Evolutionary conservation across 2,329 filamentous ascomycete genomes (phyloP), one percentile per base, ranked within the genome.

Genomic region (Fusarium guadeloupense): DNA sequence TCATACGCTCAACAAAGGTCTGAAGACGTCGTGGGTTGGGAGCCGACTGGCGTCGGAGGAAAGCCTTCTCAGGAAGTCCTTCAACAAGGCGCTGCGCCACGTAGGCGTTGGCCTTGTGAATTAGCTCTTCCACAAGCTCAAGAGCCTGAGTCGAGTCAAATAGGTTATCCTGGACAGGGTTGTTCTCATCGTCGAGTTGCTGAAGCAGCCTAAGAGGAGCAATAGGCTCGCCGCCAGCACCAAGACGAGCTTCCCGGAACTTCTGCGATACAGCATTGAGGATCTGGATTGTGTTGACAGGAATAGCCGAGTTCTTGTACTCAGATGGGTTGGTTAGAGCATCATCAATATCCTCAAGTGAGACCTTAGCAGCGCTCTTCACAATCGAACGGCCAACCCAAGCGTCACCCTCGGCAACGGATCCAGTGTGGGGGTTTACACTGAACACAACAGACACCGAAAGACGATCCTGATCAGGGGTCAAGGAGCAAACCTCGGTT

Each of bases 121-220:
- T 89, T 47, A 99, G 82, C 80, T 99, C 95, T 76, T 99, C 95
- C 38, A 97, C 92, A 62, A 98, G 86, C 78, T 98, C 94, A 62
- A 96, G 92, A 4, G 93, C 92, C 9, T 89, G 83, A 12, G 92
- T 92, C 25, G 92, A 94, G 75, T 97, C 89, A 72, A 98, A 99
- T 64, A 99, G 91, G 79, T 98, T 99, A 74, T 92, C 87, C 79
- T 97, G 93, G 34, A 98, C 93, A 3, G 94, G 95, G 47, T 97
- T 92, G 75, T 98, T 98, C 82, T 99, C 95, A 69, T 99, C 95
- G 68, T 99, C 95, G 34, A 98, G 84, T 78, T 97, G 93, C 77
- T 97, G 93, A 59, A 98, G 82, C 40, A 99, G 84, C 53, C 95
- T 90, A 46, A 99, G 85, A 34, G 94, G 89, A 28, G 93, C 90